Percentiles rank a stretch among this genome's conserved stretches.
phyloP scores from a whole-genome alignment of 345 rosid species.

The Linum trigynum region DNA sequence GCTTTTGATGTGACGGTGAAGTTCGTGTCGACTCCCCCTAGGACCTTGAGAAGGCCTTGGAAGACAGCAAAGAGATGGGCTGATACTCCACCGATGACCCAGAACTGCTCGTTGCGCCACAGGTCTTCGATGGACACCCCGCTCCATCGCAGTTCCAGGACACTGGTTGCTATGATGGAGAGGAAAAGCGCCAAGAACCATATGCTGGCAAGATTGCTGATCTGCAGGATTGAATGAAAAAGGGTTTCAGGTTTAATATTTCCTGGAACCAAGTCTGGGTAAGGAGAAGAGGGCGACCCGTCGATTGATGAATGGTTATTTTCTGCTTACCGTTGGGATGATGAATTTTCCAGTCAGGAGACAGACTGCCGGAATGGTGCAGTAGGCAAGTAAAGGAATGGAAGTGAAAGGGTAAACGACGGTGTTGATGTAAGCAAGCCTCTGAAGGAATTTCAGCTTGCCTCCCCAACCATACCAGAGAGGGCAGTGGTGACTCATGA shows the following conservation, averaged over 20 bases:
- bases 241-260: not conserved
- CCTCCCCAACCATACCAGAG: constrained; percentile 96
- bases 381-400: constrained; percentile 85
- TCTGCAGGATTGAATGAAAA: constrained; percentile 30
- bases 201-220: constrained; percentile 67
- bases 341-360: constrained; percentile 94
- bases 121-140: constrained; percentile 74
- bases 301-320: not conserved
- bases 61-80: constrained; percentile 94
- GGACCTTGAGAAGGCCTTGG: constrained; percentile 96
- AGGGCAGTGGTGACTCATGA: constrained; percentile 88
- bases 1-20: constrained; percentile 91
- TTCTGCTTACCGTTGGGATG: constrained; percentile 63
- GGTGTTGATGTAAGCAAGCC: constrained; percentile 85
- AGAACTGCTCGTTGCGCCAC: constrained; percentile 97
- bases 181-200: constrained; percentile 90
- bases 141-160: constrained; percentile 91
- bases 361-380: constrained; percentile 88
- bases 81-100: constrained; percentile 96
- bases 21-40: constrained; percentile 85
- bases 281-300: not conserved
- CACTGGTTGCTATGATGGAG: constrained; percentile 75
- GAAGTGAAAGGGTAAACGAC: constrained; percentile 95
- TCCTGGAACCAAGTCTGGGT: not conserved
- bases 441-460: constrained; percentile 78